Base-by-base conservation (phyloP, 805 yeast species). In the Trichomonascus vanleenenianus region DNA sequence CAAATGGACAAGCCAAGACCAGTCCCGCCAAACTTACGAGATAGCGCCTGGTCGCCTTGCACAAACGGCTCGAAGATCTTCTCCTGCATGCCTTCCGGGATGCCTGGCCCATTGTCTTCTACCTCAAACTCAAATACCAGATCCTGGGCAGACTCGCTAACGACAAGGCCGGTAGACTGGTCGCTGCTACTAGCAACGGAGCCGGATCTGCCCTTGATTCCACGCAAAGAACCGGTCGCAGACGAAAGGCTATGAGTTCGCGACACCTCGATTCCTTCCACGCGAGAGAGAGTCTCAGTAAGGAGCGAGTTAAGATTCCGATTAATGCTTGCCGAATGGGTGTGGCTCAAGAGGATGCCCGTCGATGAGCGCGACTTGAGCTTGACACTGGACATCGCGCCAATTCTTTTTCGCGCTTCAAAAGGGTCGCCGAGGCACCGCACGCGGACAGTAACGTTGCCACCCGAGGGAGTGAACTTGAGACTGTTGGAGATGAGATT, bases 51-150 rank as follows among this genome's bases (percentile, higher is more conserved):
- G 59, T 91, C 97, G 44, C 97, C 98, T 66, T 91, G 98, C 15
- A 89, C 88, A 68, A 91, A 91, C 1, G 97, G 97, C 57, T 93
- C 97, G 63, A 91, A 91, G 1, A 91, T 94, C 50, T 83, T 79
- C 38, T 79, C 79, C 57, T 85, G 96, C 45, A 88, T 64, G 1
- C 81, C 78, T 11, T 82, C 79, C 35, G 86, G 94, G 44, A 91
- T 89, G 49, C 98, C 98, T 0, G 97, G 89, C 2, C 98, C 97
- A 0, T 95, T 86, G 61, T 91, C 98, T 32, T 72, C 73, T 10
- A 91, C 96, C 38, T 63, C 31, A 53, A 47, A 52, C 43, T 40
- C 44, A 35, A 45, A 40, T 7, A 32, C 20, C 27, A 30, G 16
- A 27, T 38, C 40, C 6, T 18, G 15, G 22, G 7, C 30, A 36